A percentile compares a stretch with the other conserved stretches of the same genome.
Conservation (phyloP, 2,329 filamentous ascomycete species). For the Cladosporium sp. region DNA sequence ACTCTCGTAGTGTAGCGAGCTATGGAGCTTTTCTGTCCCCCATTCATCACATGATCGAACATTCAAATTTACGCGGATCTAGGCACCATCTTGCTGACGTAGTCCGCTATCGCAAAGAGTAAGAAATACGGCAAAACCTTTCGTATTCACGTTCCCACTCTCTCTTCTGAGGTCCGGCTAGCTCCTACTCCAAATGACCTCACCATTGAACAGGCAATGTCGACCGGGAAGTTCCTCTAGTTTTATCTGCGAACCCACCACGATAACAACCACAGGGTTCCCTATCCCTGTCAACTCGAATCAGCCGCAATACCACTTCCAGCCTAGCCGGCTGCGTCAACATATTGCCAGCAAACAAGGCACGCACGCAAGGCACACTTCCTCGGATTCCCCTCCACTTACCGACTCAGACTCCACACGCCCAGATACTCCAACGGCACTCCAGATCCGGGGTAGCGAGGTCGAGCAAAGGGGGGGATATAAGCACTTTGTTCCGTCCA, state of each 20-base stretch:
- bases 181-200: neutral
- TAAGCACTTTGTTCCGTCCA: neutral
- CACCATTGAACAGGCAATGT: neutral
- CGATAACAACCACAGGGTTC: neutral
- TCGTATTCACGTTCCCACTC: no score
- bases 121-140: no score
- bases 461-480: neutral
- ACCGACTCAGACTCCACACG: neutral
- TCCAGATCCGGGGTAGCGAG: conserved; percentile 8
- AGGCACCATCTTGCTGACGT: no score
- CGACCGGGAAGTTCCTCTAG: neutral
- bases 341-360: neutral
- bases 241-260: neutral
- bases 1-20: no score
- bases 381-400: conserved; percentile 9
- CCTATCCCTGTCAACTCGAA: neutral
- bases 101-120: no score
- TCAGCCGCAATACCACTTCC: neutral
- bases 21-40: no score
- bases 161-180: no score
- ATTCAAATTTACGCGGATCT: no score
- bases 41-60: no score
- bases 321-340: neutral
- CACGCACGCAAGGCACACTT: neutral
- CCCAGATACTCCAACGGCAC: conserved; percentile 3